Evolutionary conservation across 768 basidiomycete genomes (phyloP).

Genomic region (Pulveroboletus sp.): DNA sequence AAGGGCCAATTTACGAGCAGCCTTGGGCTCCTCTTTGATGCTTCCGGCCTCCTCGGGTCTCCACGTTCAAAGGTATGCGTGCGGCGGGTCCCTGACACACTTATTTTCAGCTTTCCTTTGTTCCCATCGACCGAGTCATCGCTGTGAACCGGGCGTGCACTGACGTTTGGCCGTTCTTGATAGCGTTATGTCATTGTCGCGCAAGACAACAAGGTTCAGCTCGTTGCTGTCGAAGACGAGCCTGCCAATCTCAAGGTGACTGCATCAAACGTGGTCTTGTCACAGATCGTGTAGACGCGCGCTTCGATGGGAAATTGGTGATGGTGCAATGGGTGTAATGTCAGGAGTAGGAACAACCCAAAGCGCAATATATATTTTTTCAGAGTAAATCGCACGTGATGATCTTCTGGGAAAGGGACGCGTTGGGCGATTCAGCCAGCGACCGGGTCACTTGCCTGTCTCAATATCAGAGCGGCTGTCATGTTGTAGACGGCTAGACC

Average conservation of each 20-base stretch:
- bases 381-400: not conserved
- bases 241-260: constrained; percentile 48
- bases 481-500: not conserved
- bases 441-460: not conserved
- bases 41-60: constrained; percentile 55
- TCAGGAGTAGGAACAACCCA: not conserved
- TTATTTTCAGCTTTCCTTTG: not conserved
- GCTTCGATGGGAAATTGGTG: not conserved
- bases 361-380: too few relatives aligned
- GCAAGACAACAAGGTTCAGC: constrained; percentile 53
- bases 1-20: constrained; percentile 49
- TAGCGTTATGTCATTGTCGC: constrained; percentile 55
- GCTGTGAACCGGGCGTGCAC: not conserved
- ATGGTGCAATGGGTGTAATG: not conserved
- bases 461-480: not conserved
- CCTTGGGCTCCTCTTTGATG: constrained; percentile 60
- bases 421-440: too few relatives aligned
- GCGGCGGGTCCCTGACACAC: too few relatives aligned
- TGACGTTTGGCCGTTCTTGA: not conserved
- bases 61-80: constrained; percentile 56
- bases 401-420: too few relatives aligned
- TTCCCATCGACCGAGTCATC: not conserved
- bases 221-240: constrained; percentile 48
- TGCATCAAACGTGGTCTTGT: constrained; percentile 44
- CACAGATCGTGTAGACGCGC: constrained; percentile 21